Conservation (phyloP, 106 monocot species). For the Triglochin maritima region DNA sequence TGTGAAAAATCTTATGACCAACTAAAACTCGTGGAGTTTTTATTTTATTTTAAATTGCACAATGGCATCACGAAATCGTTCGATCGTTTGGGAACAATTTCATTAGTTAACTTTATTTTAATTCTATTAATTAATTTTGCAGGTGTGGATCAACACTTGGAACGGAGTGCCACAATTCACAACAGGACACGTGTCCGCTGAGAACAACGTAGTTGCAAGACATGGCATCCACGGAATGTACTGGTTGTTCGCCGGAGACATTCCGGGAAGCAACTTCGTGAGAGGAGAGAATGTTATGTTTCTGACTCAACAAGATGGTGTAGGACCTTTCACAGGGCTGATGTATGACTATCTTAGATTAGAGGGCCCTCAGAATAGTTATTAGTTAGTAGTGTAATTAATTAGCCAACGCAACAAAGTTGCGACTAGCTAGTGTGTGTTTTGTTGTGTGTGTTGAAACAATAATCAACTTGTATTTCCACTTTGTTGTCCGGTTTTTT, state of each 20-base stretch:
- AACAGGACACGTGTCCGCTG: slow-evolving; percentile 36
- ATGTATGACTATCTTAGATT: slow-evolving; percentile 81
- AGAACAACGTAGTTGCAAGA: slow-evolving; percentile 53
- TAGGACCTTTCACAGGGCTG: slow-evolving; percentile 49
- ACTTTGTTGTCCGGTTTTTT: too few relatives aligned
- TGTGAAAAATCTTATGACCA: too few relatives aligned
- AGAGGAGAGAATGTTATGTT: slow-evolving; percentile 54
- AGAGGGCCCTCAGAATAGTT: too few relatives aligned
- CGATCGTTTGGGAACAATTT: too few relatives aligned
- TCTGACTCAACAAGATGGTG: slow-evolving; percentile 47
- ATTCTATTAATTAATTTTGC: background rate
- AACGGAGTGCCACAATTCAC: slow-evolving; percentile 34
- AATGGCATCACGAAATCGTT: too few relatives aligned
- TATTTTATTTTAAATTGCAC: too few relatives aligned
- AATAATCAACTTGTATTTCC: too few relatives aligned
- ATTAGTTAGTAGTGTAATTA: too few relatives aligned
- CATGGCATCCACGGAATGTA: slow-evolving; percentile 87
- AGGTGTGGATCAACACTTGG: slow-evolving; percentile 41
- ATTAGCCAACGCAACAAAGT: too few relatives aligned
- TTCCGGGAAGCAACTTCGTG: slow-evolving; percentile 35
- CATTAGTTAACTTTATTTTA: background rate
- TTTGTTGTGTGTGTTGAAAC: too few relatives aligned
- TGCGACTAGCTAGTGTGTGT: too few relatives aligned
- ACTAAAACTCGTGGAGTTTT: too few relatives aligned
- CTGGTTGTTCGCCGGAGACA: slow-evolving; percentile 45